phyloP scores from a whole-genome alignment of 768 basidiomycete genomes.

The Leccinum barrowsii region DNA sequence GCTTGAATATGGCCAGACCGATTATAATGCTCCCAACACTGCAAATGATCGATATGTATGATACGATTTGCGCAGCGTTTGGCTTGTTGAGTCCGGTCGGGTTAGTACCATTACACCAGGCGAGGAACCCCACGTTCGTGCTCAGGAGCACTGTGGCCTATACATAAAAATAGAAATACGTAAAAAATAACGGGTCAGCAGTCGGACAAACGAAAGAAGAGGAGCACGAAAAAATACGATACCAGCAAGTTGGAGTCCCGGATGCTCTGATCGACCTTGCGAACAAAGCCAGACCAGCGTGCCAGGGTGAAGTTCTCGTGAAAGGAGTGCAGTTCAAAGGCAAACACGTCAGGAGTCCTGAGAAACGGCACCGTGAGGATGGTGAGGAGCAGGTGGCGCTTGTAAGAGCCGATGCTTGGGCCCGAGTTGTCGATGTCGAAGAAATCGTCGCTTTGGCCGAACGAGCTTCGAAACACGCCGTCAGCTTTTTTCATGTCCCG shows the following conservation, averaged over 20 bases:
- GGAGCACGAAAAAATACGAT: background rate
- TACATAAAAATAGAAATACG: background rate
- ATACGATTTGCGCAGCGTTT: slow-evolving; percentile 21
- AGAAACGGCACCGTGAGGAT: slow-evolving; percentile 23
- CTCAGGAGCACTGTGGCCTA: slow-evolving; percentile 29
- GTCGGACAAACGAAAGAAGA: background rate
- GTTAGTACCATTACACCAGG: slow-evolving; percentile 12
- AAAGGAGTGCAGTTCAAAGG: slow-evolving; percentile 27
- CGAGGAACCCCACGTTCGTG: slow-evolving; percentile 23
- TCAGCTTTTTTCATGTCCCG: slow-evolving; percentile 17
- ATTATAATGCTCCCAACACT: slow-evolving; percentile 28
- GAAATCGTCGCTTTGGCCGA: slow-evolving; percentile 30
- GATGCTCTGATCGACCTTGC: slow-evolving; percentile 30
- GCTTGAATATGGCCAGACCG: slow-evolving; percentile 31
- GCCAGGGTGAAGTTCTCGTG: slow-evolving; percentile 25
- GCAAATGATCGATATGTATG: slow-evolving; percentile 29
- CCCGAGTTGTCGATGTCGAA: slow-evolving; percentile 28
- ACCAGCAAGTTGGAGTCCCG: slow-evolving; percentile 32
- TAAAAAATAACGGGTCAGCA: background rate
- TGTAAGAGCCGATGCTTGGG: slow-evolving; percentile 12
- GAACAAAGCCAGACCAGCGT: slow-evolving; percentile 29
- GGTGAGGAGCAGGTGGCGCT: slow-evolving; percentile 17
- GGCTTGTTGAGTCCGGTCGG: slow-evolving; percentile 4
- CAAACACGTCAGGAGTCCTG: slow-evolving; percentile 26
- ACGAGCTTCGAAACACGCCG: slow-evolving; percentile 26